These are phyloP conservation scores for Aurifilum marmelostoma DNA, from an alignment of 2,329 filamentous ascomycete genomes.

Conservation along the genomic window DNA sequence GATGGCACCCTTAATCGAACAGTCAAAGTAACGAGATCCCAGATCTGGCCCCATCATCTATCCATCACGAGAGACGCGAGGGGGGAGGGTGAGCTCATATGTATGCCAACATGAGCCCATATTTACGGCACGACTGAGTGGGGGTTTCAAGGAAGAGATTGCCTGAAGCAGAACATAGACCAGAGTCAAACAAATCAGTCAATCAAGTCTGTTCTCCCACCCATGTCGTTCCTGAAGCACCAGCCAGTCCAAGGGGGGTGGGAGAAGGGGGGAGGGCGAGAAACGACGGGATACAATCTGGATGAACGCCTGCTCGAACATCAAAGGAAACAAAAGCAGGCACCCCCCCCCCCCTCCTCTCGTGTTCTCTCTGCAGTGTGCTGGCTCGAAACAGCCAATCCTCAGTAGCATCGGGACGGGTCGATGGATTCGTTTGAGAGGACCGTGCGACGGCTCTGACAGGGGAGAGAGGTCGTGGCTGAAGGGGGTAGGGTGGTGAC, in stretches of 20 bases:
- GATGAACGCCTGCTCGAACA: neutral
- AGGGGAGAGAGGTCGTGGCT: slow-evolving; percentile 14
- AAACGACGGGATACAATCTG: neutral
- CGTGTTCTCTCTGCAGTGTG: no score
- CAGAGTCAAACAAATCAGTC: slow-evolving; percentile 16
- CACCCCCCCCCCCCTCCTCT: neutral
- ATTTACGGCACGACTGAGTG: neutral
- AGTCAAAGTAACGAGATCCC: slow-evolving; percentile 12
- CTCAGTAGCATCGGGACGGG: neutral
- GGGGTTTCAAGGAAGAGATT: neutral
- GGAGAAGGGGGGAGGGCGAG: neutral
- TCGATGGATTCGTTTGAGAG: neutral
- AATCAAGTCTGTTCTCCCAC: neutral
- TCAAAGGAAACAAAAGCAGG: neutral
- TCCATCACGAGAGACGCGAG: slow-evolving; percentile 3
- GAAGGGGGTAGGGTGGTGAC: slow-evolving; percentile 2
- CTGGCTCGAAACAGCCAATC: neutral
- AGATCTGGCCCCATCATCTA: neutral
- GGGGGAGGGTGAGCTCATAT: slow-evolving; percentile 25
- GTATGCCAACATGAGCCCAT: slow-evolving; percentile 25
- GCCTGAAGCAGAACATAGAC: neutral
- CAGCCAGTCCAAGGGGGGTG: neutral
- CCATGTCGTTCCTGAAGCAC: slow-evolving; percentile 13
- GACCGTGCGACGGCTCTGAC: slow-evolving; percentile 10
- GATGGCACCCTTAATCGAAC: slow-evolving; percentile 6